Evolutionary conservation across 768 basidiomycete genomes (phyloP).

Genomic region (Amanita thiersii): DNA sequence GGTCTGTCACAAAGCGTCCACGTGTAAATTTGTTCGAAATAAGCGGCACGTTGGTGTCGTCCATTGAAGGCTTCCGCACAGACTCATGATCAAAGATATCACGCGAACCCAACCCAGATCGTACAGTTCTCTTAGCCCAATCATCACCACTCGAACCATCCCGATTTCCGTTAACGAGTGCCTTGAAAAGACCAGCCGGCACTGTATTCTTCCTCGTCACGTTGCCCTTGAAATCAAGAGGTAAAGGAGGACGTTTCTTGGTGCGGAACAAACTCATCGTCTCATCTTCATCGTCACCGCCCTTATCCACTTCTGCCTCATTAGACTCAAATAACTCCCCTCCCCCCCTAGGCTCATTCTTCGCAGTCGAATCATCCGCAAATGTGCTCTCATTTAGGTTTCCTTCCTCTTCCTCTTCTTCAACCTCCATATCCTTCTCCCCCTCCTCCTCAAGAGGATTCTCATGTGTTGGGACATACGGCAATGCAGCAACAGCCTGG

Average conservation of each 20-base stretch:
- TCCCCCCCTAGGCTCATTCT: constrained; percentile 10
- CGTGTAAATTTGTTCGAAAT: constrained; percentile 59
- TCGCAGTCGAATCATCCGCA: constrained; percentile 7
- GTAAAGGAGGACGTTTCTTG: constrained; percentile 66
- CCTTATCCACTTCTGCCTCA: constrained; percentile 16
- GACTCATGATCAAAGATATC: constrained; percentile 57
- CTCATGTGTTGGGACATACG: constrained; percentile 19
- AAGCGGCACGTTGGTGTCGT: constrained; percentile 60
- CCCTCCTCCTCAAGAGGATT: constrained; percentile 11
- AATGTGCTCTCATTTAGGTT: constrained; percentile 5
- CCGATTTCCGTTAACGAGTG: constrained; percentile 36
- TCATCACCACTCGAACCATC: constrained; percentile 39
- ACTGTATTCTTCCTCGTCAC: constrained; percentile 56
- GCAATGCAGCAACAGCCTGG: constrained; percentile 30
- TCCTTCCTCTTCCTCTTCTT: constrained; percentile 8
- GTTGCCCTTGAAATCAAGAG: constrained; percentile 59
- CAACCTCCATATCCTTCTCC: constrained; percentile 11
- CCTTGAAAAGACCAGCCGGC: constrained; percentile 83
- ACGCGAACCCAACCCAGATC: constrained; percentile 66
- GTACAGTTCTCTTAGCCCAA: constrained; percentile 60
- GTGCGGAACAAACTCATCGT: constrained; percentile 15
- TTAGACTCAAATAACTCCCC: constrained; percentile 21
- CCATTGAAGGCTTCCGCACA: constrained; percentile 62
- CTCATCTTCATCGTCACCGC: constrained; percentile 13
- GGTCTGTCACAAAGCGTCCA: constrained; percentile 51